A percentile compares a stretch with the other conserved stretches of the same genome.
These are phyloP conservation scores for Candida namnaoensis DNA, from an alignment of 805 yeast species.

Conservation along the genomic window DNA sequence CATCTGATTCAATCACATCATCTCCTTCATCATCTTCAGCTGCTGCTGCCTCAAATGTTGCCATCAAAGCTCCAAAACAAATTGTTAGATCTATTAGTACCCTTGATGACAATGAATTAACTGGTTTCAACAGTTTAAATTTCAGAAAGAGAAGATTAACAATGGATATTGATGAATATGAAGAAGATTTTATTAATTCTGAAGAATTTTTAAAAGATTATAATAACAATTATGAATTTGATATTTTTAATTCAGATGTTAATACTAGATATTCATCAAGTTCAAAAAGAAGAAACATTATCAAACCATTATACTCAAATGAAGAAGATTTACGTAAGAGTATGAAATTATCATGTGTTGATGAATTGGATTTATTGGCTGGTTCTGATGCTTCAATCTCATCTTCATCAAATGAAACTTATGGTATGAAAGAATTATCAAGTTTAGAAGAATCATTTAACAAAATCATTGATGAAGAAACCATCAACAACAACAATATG, in stretches of 20 bases:
- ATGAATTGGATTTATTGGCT: slow-evolving; percentile 1
- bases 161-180: background rate
- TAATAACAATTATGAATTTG: slow-evolving; percentile 1
- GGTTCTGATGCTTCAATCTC: slow-evolving; percentile 4
- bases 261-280: background rate
- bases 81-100: slow-evolving; percentile 19
- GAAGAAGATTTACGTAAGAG: slow-evolving; percentile 6
- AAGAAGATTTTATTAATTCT: background rate
- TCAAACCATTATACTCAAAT: background rate
- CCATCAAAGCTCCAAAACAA: slow-evolving; percentile 10
- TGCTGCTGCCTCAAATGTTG: background rate
- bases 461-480: slow-evolving; percentile 16
- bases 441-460: slow-evolving; percentile 19
- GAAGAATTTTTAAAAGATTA: background rate
- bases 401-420: slow-evolving; percentile 3
- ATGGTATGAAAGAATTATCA: slow-evolving; percentile 10
- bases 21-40: too few species aligned
- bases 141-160: slow-evolving; percentile 15
- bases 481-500: background rate
- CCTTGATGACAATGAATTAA: slow-evolving; percentile 18
- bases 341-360: background rate
- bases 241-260: background rate
- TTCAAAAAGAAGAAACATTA: slow-evolving; percentile 1
- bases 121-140: slow-evolving; percentile 15
- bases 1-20: background rate